Conservation (phyloP, 345 rosid species). For the Excoecaria agallocha region DNA sequence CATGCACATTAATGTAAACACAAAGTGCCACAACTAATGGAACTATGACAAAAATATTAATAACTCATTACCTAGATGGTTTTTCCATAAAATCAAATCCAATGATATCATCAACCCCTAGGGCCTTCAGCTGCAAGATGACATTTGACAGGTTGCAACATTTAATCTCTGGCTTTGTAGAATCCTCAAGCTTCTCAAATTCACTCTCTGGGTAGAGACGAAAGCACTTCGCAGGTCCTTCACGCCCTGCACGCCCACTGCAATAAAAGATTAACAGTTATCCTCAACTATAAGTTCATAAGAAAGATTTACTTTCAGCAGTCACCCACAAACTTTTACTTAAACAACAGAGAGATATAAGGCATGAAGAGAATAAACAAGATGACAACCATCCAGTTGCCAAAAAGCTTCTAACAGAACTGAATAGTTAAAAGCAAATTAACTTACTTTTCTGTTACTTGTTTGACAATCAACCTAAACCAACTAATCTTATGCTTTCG, state of each 20-base stretch:
- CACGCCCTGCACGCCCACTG: conserved; percentile 98
- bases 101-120: conserved; percentile 81
- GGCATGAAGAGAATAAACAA: not conserved
- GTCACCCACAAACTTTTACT: not conserved
- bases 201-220: conserved; percentile 87
- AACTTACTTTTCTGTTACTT: not conserved
- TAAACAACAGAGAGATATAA: not conserved
- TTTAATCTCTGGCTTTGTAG: conserved; percentile 89
- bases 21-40: not conserved
- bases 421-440: not conserved
- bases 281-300: conserved; percentile 3
- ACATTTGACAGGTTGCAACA: conserved; percentile 89
- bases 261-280: conserved; percentile 24
- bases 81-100: conserved; percentile 94
- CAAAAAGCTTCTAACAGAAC: not conserved
- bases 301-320: not conserved
- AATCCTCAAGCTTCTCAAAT: conserved; percentile 87
- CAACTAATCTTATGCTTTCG: not conserved
- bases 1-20: conserved; percentile 3
- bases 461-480: not conserved
- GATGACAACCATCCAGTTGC: not conserved
- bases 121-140: conserved; percentile 83
- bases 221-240: conserved; percentile 91
- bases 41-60: not conserved
- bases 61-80: conserved; percentile 63